Percentiles rank a stretch among this genome's conserved stretches.
Conservation (phyloP, 495 filamentous ascomycete species). For the Penicillium cinerascens region DNA sequence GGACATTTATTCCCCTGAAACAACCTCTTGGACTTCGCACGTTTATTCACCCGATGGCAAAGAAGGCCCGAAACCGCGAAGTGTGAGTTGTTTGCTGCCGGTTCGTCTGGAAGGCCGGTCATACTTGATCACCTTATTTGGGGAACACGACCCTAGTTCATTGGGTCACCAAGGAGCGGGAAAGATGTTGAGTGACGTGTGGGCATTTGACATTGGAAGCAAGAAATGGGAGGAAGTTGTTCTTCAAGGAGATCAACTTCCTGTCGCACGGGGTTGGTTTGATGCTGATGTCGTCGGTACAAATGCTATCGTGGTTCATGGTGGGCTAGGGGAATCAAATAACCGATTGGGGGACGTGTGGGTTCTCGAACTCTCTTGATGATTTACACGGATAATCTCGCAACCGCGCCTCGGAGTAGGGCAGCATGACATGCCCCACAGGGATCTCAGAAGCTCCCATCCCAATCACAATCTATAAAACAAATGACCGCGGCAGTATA, state of each 20-base stretch:
- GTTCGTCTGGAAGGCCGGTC: constrained; percentile 49
- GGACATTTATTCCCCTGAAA: constrained; percentile 48
- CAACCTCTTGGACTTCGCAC: constrained; percentile 43
- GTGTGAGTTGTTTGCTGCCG: constrained; percentile 45
- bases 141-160: constrained; percentile 59
- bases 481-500: too few relatives aligned
- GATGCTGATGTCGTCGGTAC: constrained; percentile 32
- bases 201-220: constrained; percentile 63
- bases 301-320: constrained; percentile 39
- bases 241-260: constrained; percentile 43
- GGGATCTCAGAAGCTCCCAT: too few relatives aligned
- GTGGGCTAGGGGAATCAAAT: constrained; percentile 46
- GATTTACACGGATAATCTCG: too few relatives aligned
- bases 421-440: too few relatives aligned
- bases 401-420: too few relatives aligned
- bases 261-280: constrained; percentile 43
- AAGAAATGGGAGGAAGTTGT: constrained; percentile 52
- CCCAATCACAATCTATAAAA: too few relatives aligned
- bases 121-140: constrained; percentile 64
- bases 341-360: constrained; percentile 46
- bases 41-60: constrained; percentile 46
- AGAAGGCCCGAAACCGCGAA: constrained; percentile 31
- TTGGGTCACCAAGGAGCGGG: constrained; percentile 65
- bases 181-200: constrained; percentile 67
- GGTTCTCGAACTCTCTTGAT: constrained; percentile 24